These are phyloP conservation scores for Volvox africanus DNA, from an alignment of 139 green algal species.

Conservation along the genomic window DNA sequence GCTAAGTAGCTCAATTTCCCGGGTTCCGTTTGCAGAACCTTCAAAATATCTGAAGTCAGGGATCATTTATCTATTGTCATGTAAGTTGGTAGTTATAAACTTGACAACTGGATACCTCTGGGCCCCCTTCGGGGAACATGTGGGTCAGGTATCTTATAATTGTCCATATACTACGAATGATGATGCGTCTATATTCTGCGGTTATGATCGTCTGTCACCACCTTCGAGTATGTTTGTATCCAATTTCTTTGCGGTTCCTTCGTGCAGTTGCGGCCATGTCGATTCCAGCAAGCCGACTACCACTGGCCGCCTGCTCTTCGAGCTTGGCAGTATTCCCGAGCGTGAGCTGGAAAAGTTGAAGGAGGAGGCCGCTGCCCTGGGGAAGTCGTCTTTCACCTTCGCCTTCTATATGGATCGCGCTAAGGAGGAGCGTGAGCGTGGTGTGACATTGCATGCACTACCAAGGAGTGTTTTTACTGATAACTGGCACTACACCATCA, in stretches of 20 bases:
- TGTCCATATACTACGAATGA: too few species aligned
- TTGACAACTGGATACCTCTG: too few species aligned
- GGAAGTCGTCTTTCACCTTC: constrained; percentile 94
- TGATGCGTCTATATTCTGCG: background rate
- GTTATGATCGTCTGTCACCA: background rate
- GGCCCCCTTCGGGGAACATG: too few species aligned
- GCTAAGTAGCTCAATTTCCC: too few species aligned
- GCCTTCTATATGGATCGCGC: constrained; percentile 94
- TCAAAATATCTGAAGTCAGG: constrained; percentile 69
- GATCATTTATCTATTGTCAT: constrained; percentile 81
- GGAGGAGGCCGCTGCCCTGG: constrained; percentile 87
- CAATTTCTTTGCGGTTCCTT: too few species aligned
- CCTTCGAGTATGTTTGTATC: background rate
- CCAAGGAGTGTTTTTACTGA: constrained; percentile 99
- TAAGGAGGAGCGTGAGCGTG: constrained; percentile 95
- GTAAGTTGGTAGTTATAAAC: constrained; percentile 54
- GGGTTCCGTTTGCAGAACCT: background rate
- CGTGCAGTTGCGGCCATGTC: constrained; percentile 89
- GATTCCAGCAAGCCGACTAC: constrained; percentile 97
- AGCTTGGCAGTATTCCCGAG: constrained; percentile 98
- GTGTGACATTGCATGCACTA: constrained; percentile 97
- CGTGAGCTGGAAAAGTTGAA: constrained; percentile 98
- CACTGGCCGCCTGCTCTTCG: constrained; percentile 97
- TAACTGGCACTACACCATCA: constrained; percentile 99
- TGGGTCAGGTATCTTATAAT: too few species aligned